A percentile compares a stretch with the other conserved stretches of the same genome.
phyloP scores from a whole-genome alignment of 2,329 filamentous ascomycete species.

The Penicillium sp. region DNA sequence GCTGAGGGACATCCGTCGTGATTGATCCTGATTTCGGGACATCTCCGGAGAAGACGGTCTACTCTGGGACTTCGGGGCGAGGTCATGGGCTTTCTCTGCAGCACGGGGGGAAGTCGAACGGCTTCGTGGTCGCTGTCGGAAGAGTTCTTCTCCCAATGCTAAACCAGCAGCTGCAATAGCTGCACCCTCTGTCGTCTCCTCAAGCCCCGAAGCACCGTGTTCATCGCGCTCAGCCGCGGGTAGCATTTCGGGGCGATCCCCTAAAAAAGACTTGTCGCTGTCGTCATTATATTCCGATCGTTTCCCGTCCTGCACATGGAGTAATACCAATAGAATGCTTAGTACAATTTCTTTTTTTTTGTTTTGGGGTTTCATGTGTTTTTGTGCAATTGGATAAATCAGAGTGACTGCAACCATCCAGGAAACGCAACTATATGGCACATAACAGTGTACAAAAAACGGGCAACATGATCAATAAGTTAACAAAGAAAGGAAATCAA shows the following conservation, averaged over 20 bases:
- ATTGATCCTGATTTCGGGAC: conserved; percentile 13
- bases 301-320: conserved; percentile 36
- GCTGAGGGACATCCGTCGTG: conserved; percentile 32
- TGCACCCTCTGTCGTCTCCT: conserved; percentile 19
- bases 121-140: conserved; percentile 33
- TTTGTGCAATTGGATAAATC: conserved; percentile 19
- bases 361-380: conserved; percentile 10
- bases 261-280: conserved; percentile 62
- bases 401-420: conserved; percentile 12
- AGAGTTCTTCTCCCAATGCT: conserved; percentile 21
- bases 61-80: conserved; percentile 33
- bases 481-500: conserved; percentile 29
- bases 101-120: conserved; percentile 36
- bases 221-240: conserved; percentile 38
- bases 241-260: conserved; percentile 61
- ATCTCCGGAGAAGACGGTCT: conserved; percentile 35
- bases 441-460: conserved; percentile 30
- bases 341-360: conserved; percentile 32
- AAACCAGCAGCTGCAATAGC: conserved; percentile 14
- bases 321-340: conserved; percentile 28
- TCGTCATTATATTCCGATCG: conserved; percentile 38
- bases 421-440: conserved; percentile 28
- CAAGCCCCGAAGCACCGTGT: conserved; percentile 49
- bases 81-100: conserved; percentile 29
- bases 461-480: conserved; percentile 20